Base-by-base conservation (phyloP, 1,139 yeast genomes). In the Sugiyamaella castrensis region DNA sequence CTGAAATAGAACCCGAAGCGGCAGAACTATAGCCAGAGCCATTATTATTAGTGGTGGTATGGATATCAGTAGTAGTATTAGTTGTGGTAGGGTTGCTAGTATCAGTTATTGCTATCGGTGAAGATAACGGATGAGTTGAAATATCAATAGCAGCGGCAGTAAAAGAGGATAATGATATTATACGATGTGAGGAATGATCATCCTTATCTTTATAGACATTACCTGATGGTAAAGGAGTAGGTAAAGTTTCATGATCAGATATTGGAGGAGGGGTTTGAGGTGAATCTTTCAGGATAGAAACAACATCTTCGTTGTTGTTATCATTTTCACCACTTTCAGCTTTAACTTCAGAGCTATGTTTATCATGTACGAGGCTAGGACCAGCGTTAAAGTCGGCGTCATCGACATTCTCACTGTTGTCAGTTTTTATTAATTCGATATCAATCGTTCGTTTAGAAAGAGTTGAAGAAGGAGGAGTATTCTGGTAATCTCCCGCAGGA, bases 201-300 rank as follows among this genome's bases (percentile, higher is more conserved):
- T 19, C 37, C 19, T 36, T 32, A 11, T 45, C 54, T 15, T 45
- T 48, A 28, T 50, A 47, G 7, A 54, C 53, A 35, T 46, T 46
- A 11, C 57, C 59, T 3, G 59, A 56, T 12, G 57, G 57, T 27
- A 56, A 39, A 26, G 59, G 59, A 11, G 59, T 56, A 24, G 59
- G 59, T 12, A 56, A 46, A n/a, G 44, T 34, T n/a, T 33, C 40
- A 26, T 26, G 32, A n/a, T 44, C 47, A 6, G 47, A 40, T 11
- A 48, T 47, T 11, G 54, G 56, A 27, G 56, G 56, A 27, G 56
- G 56, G 3, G 55, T 52, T 19, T 43, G 47, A 16, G 54, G 53
- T 4, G 40, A 37, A 12, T 8, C 39, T 10, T 19, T 10, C 32
- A 15, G 2, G 15, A 5, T 19, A 19, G 24, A 19, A n/a, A n/a